Percentiles rank a stretch among this genome's conserved stretches.
These are phyloP conservation scores for Corniculantispora saksenae DNA, from an alignment of 2,329 filamentous ascomycete species.

Conservation along the genomic window DNA sequence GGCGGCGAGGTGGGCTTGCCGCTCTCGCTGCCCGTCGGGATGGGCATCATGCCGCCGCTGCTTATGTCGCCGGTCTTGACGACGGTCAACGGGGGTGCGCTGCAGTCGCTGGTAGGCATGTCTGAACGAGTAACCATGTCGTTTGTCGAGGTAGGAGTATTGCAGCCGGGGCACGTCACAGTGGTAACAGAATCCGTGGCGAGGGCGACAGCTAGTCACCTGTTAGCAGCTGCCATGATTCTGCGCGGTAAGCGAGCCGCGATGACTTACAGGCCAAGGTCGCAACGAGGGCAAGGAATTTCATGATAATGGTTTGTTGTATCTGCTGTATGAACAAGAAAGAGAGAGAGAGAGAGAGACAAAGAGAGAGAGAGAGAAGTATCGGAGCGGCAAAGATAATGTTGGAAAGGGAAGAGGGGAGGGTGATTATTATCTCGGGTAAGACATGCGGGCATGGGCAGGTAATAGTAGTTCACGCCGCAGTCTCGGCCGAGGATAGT, in stretches of 20 bases:
- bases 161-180: conserved; percentile 19
- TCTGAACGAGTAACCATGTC: conserved; percentile 22
- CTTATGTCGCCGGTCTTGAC: conserved; percentile 11
- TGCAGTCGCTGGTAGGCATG: conserved; percentile 19
- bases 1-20: conserved; percentile 3
- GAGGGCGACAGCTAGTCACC: not conserved
- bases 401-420: not conserved
- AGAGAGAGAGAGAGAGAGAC: not conserved
- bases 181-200: conserved; percentile 8
- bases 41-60: conserved; percentile 21
- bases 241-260: not conserved
- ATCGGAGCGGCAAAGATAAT: not conserved
- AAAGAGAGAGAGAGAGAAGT: no score
- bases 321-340: not conserved
- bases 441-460: not conserved
- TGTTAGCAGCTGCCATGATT: not conserved
- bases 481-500: not conserved
- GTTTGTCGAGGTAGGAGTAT: conserved; percentile 16
- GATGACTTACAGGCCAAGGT: conserved; percentile 14
- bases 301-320: conserved; percentile 13
- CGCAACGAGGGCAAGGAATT: conserved; percentile 8
- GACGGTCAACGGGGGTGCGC: conserved; percentile 15
- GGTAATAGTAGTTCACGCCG: conserved; percentile 2
- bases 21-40: not conserved
- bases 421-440: not conserved